These are phyloP conservation scores for Nakazawaea populi DNA, from an alignment of 805 yeast species.

Conservation along the genomic window DNA sequence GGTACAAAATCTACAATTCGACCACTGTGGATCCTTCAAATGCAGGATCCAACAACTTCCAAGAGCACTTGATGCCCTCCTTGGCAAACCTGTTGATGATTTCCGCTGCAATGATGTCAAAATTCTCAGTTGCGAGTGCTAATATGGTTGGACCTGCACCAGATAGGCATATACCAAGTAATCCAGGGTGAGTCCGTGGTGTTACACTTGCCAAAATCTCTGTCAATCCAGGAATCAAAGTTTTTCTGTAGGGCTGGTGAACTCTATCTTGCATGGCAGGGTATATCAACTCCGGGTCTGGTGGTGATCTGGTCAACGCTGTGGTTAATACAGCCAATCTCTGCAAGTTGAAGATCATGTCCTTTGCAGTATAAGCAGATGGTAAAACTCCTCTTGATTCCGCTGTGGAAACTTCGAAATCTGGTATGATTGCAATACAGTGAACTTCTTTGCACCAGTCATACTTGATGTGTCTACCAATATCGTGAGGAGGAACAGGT, in stretches of 20 bases:
- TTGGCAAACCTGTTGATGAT: constrained; percentile 65
- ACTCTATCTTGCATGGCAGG: constrained; percentile 95
- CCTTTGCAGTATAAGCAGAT: constrained; percentile 65
- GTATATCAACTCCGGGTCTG: constrained; percentile 76
- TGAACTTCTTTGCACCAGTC: constrained; percentile 76
- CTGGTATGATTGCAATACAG: constrained; percentile 89
- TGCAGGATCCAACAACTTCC: constrained; percentile 85
- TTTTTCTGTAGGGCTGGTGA: constrained; percentile 95
- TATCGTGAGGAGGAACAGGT: constrained; percentile 75
- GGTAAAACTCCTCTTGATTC: constrained; percentile 89
- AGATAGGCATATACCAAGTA: constrained; percentile 88
- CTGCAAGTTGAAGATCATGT: constrained; percentile 88
- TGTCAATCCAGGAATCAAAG: constrained; percentile 84
- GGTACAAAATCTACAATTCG: constrained; percentile 14
- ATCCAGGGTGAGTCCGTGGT: constrained; percentile 76
- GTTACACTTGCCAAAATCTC: constrained; percentile 76
- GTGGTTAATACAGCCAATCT: constrained; percentile 89
- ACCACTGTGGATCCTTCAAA: constrained; percentile 75
- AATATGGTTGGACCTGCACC: constrained; percentile 98
- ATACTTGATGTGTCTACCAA: constrained; percentile 87
- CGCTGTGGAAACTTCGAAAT: constrained; percentile 93
- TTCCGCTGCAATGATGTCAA: constrained; percentile 73
- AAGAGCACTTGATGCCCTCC: constrained; percentile 62
- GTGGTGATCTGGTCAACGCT: constrained; percentile 81
- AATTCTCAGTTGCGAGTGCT: constrained; percentile 87